Evolutionary conservation across 208 protist genomes (phyloP).

Genomic region (Trypanosoma mega): DNA sequence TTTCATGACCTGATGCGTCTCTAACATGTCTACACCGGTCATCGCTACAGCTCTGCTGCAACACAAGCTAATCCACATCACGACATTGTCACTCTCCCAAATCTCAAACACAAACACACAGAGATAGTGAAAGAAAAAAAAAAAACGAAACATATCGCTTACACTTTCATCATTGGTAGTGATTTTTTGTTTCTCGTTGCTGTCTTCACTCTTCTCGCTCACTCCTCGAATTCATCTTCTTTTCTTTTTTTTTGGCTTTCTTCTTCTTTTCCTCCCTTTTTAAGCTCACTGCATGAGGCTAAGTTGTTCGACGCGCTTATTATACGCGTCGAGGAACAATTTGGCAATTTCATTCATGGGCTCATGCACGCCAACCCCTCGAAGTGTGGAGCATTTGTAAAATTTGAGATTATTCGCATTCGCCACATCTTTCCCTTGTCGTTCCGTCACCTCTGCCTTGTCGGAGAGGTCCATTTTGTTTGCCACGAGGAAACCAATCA

Average conservation of each 20-base stretch:
- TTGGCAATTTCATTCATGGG: constrained; percentile 77
- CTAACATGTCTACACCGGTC: no score
- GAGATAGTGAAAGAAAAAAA: neutral
- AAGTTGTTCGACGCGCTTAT: constrained; percentile 50
- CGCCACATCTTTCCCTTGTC: constrained; percentile 80
- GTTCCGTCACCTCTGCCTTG: constrained; percentile 87
- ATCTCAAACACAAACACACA: neutral
- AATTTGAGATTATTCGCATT: constrained; percentile 71
- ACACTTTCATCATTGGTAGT: no score
- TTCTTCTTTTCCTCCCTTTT: constrained; percentile 3
- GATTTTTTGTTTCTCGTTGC: neutral
- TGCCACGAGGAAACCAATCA: constrained; percentile 74
- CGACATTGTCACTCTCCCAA: neutral
- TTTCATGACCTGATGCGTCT: no score
- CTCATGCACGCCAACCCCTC: constrained; percentile 76
- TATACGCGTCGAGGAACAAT: constrained; percentile 68
- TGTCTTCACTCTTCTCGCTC: neutral
- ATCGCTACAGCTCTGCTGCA: no score
- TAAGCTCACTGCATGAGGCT: constrained; percentile 22
- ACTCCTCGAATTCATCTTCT: neutral
- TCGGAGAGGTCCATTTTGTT: constrained; percentile 90
- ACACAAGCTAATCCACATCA: neutral
- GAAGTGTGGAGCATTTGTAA: constrained; percentile 86
- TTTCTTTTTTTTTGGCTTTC: neutral
- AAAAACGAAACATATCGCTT: no score